Conservation (phyloP, 2,329 filamentous ascomycete genomes). For the Truncatella angustata region DNA sequence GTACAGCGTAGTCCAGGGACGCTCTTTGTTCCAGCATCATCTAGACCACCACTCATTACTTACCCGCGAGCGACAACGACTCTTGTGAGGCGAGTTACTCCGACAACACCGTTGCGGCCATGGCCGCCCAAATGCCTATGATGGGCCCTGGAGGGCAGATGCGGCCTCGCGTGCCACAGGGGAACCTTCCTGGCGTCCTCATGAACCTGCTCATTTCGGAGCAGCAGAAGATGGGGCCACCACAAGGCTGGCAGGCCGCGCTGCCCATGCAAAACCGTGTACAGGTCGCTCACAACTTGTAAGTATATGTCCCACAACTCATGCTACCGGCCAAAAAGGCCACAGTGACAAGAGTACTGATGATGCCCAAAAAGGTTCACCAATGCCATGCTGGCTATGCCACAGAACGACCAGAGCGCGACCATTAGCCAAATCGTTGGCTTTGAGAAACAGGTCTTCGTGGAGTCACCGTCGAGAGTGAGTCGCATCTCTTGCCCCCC, state of each 20-base stretch:
- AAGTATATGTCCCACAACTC: slow-evolving; percentile 15
- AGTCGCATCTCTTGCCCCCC: slow-evolving; percentile 11
- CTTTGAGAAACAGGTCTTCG: slow-evolving; percentile 48
- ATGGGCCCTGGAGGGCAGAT: slow-evolving; percentile 50
- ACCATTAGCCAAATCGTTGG: slow-evolving; percentile 40
- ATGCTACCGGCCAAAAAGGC: neutral
- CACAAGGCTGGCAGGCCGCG: slow-evolving; percentile 31
- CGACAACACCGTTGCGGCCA: slow-evolving; percentile 39
- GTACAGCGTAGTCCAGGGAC: neutral
- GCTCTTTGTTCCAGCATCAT: neutral
- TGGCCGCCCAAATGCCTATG: slow-evolving; percentile 60
- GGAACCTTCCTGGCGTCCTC: slow-evolving; percentile 39
- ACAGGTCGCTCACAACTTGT: slow-evolving; percentile 34
- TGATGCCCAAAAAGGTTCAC: slow-evolving; percentile 41
- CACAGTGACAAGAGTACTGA: slow-evolving; percentile 9
- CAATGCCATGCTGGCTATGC: slow-evolving; percentile 47
- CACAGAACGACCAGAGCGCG: slow-evolving; percentile 37
- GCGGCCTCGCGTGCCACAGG: slow-evolving; percentile 36
- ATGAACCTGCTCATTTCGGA: slow-evolving; percentile 30
- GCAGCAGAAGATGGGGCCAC: slow-evolving; percentile 14
- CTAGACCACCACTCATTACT: neutral
- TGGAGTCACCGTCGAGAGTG: slow-evolving; percentile 48
- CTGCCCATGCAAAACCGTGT: slow-evolving; percentile 30
- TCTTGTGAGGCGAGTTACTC: neutral
- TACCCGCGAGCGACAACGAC: neutral